These are phyloP conservation scores for Drechslera avenae DNA, from an alignment of 2,329 filamentous ascomycete genomes.

Conservation along the genomic window DNA sequence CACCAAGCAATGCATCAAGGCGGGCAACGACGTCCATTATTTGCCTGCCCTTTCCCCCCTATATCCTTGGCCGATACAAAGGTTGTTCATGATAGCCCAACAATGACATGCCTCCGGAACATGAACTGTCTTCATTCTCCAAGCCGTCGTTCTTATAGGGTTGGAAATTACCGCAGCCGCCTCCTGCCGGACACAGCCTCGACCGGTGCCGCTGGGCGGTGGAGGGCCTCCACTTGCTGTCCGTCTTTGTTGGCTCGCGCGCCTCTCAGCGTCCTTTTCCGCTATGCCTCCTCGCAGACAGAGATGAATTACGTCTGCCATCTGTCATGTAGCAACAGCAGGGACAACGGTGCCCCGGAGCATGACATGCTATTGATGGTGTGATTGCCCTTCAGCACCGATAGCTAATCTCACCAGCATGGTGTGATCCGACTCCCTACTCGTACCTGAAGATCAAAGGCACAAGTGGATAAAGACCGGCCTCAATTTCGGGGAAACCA, in stretches of 20 bases:
- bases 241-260: slow-evolving; percentile 5
- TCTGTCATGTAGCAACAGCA: too few species aligned
- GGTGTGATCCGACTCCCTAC: slow-evolving; percentile 1
- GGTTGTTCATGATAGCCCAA: slow-evolving; percentile 3
- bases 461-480: slow-evolving; percentile 6
- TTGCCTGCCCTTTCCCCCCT: slow-evolving; percentile 4
- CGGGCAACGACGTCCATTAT: not conserved
- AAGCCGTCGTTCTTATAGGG: slow-evolving; percentile 6
- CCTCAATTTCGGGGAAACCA: slow-evolving; percentile 16
- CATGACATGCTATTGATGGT: too few species aligned
- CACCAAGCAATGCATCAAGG: not conserved
- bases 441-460: slow-evolving; percentile 14
- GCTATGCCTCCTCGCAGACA: too few species aligned
- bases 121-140: not conserved
- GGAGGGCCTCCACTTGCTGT: slow-evolving; percentile 4
- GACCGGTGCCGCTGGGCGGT: slow-evolving; percentile 5
- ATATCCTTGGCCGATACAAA: slow-evolving; percentile 12
- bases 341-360: too few species aligned
- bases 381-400: too few species aligned
- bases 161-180: not conserved
- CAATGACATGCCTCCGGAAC: slow-evolving; percentile 6
- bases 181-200: slow-evolving; percentile 20
- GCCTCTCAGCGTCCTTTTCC: too few species aligned
- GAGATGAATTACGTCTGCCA: not conserved
- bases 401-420: not conserved